These are phyloP conservation scores for Suillus weaverae DNA, from an alignment of 768 basidiomycete species.

Conservation along the genomic window DNA sequence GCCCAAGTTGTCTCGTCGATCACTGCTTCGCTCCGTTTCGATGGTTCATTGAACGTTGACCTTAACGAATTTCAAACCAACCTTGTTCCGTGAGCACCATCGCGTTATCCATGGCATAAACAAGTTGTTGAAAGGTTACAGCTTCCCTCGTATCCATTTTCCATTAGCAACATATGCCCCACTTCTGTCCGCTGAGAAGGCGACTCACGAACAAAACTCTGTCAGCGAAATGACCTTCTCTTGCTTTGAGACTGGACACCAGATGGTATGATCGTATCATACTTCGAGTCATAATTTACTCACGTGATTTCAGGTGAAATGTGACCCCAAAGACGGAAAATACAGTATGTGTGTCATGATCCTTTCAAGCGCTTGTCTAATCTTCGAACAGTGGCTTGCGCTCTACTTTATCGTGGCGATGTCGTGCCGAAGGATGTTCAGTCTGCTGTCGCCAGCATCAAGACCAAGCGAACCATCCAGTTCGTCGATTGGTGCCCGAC, in stretches of 20 bases:
- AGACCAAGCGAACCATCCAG: slow-evolving; percentile 97
- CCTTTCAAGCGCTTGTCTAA: slow-evolving; percentile 13
- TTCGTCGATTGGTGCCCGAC: slow-evolving; percentile 99
- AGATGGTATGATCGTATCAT: slow-evolving; percentile 65
- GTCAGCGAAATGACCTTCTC: slow-evolving; percentile 98
- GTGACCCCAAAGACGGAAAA: slow-evolving; percentile 97
- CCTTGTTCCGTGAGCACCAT: slow-evolving; percentile 80
- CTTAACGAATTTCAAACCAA: slow-evolving; percentile 99
- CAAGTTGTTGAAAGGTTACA: slow-evolving; percentile 27
- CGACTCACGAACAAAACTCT: slow-evolving; percentile 94
- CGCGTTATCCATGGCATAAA: slow-evolving; percentile 3
- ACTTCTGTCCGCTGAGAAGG: slow-evolving; percentile 93
- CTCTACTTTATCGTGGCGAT: slow-evolving; percentile 91
- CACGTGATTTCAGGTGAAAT: slow-evolving; percentile 52
- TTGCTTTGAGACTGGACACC: slow-evolving; percentile 95
- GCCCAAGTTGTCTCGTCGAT: slow-evolving; percentile 98
- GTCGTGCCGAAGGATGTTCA: slow-evolving; percentile 97
- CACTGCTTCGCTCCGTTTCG: slow-evolving; percentile 96
- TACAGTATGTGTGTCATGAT: slow-evolving; percentile 67
- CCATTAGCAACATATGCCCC: slow-evolving; percentile 96
- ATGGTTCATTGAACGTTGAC: slow-evolving; percentile 96
- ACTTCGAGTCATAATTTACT: not conserved
- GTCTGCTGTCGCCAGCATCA: slow-evolving; percentile 89
- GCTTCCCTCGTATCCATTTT: slow-evolving; percentile 98
- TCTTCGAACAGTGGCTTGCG: slow-evolving; percentile 73